A percentile compares a stretch with the other conserved stretches of the same genome.
phyloP scores from a whole-genome alignment of 2,329 filamentous ascomycete species.

The Phialocephala sp. region DNA sequence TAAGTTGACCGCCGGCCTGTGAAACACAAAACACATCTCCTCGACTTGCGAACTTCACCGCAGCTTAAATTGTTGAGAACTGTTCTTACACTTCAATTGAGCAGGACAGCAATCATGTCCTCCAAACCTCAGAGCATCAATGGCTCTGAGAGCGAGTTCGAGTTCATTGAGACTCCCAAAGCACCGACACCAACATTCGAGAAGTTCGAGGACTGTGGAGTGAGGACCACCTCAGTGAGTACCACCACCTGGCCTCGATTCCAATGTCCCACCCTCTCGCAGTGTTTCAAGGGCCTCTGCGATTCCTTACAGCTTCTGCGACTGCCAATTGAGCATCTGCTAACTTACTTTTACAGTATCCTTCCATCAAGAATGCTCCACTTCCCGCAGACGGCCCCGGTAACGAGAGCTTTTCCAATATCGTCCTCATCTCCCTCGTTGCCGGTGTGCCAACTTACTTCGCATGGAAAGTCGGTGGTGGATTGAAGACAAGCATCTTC shows the following conservation, averaged over 20 bases:
- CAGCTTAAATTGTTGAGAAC: constrained; percentile 16
- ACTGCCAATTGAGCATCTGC: constrained; percentile 40
- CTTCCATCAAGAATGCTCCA: constrained; percentile 91
- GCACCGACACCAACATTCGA: constrained; percentile 55
- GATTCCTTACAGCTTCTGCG: constrained; percentile 8
- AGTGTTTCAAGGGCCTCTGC: neutral
- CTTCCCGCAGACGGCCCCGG: constrained; percentile 88
- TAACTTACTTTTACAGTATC: constrained; percentile 62
- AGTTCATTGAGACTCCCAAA: constrained; percentile 66
- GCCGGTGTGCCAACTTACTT: constrained; percentile 77
- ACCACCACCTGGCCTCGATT: constrained; percentile 4
- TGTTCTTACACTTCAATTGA: constrained; percentile 29
- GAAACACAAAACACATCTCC: constrained; percentile 24
- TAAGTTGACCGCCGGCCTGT: constrained; percentile 19
- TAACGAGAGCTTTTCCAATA: constrained; percentile 86
- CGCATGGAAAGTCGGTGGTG: constrained; percentile 82
- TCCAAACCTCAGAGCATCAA: constrained; percentile 55
- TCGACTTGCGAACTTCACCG: neutral
- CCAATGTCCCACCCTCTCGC: neutral
- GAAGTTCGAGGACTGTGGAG: constrained; percentile 60
- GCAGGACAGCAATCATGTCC: constrained; percentile 47
- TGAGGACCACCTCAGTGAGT: constrained; percentile 60
- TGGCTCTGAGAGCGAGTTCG: constrained; percentile 62
- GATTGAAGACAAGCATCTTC: constrained; percentile 86
- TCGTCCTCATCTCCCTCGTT: constrained; percentile 73